These are phyloP conservation scores for Lichenothelia convexa DNA, from an alignment of 495 filamentous ascomycete species.

Conservation along the genomic window DNA sequence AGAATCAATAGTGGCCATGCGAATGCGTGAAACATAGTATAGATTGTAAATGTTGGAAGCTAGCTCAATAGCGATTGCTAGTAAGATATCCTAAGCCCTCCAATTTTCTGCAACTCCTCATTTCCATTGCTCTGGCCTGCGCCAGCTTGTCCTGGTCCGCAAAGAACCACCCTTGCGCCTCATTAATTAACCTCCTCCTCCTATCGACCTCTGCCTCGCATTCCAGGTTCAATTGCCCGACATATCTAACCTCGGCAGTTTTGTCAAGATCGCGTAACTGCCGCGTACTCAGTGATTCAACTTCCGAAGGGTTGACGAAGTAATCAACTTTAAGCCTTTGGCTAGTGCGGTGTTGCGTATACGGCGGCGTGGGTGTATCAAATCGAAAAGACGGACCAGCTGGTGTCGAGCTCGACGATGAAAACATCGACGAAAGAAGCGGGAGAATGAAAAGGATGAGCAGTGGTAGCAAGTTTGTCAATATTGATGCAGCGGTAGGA, in stretches of 20 bases:
- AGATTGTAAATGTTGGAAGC: too few species aligned
- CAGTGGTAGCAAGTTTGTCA: conserved; percentile 59
- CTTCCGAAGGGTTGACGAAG: conserved; percentile 63
- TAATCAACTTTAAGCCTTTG: conserved; percentile 55
- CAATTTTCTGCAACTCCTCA: conserved; percentile 37
- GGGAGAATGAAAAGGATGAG: conserved; percentile 79
- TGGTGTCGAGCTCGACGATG: conserved; percentile 31
- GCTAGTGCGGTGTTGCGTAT: conserved; percentile 56
- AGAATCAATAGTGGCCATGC: too few species aligned
- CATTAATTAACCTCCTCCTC: conserved; percentile 48
- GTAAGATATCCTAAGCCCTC: conserved; percentile 24
- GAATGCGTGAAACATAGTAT: too few species aligned
- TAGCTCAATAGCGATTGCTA: too few species aligned
- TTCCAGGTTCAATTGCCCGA: conserved; percentile 41
- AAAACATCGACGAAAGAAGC: conserved; percentile 59
- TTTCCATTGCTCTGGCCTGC: conserved; percentile 39
- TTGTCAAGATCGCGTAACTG: conserved; percentile 59
- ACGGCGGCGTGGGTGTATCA: conserved; percentile 43
- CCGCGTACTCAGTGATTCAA: conserved; percentile 43
- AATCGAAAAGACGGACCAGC: conserved; percentile 52
- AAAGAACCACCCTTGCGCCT: conserved; percentile 80
- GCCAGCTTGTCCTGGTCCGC: conserved; percentile 61
- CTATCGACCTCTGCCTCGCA: conserved; percentile 52
- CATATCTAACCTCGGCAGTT: conserved; percentile 52
- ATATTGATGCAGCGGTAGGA: conserved; percentile 6